Conservation (phyloP, 169 alveolate genomes). For the Cryptosporidium sp. region DNA sequence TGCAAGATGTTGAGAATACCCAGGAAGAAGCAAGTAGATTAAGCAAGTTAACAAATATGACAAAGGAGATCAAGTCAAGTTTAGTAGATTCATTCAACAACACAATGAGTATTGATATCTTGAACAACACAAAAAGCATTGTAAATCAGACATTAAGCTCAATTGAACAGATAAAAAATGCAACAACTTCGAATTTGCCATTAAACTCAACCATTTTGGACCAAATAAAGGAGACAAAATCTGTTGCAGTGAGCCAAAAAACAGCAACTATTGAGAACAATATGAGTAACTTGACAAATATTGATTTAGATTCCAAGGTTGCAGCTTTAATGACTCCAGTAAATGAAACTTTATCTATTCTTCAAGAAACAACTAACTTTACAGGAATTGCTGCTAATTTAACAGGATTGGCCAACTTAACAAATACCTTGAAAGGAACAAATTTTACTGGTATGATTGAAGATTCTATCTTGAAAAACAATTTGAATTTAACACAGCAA, state of each 20-base stretch:
- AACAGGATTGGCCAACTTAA: not conserved
- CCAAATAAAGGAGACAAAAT: conserved; percentile 24
- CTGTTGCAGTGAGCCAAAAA: conserved; percentile 19
- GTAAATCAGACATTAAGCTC: conserved; percentile 51
- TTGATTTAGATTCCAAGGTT: conserved; percentile 35
- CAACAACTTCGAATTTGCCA: conserved; percentile 2
- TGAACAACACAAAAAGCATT: conserved; percentile 21
- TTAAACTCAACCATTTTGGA: conserved; percentile 1
- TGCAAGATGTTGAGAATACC: not conserved
- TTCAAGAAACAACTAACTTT: conserved; percentile 26
- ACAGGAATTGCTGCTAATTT: conserved; percentile 3
- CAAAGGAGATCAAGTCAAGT: conserved; percentile 35
- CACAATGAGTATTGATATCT: conserved; percentile 25
- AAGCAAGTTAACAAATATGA: conserved; percentile 26
- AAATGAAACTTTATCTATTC: conserved; percentile 24
- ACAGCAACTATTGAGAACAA: not conserved
- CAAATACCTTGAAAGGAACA: not conserved
- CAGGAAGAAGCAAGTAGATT: conserved; percentile 16
- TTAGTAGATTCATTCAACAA: conserved; percentile 23
- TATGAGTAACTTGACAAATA: conserved; percentile 2
- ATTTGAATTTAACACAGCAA: conserved; percentile 49
- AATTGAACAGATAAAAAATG: conserved; percentile 27
- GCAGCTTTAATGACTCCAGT: conserved; percentile 4
- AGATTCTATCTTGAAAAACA: conserved; percentile 39
- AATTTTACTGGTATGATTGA: not conserved